Evolutionary conservation across 176 grass and related monocot genomes (phyloP).

Genomic region (Pharus latifolius): DNA sequence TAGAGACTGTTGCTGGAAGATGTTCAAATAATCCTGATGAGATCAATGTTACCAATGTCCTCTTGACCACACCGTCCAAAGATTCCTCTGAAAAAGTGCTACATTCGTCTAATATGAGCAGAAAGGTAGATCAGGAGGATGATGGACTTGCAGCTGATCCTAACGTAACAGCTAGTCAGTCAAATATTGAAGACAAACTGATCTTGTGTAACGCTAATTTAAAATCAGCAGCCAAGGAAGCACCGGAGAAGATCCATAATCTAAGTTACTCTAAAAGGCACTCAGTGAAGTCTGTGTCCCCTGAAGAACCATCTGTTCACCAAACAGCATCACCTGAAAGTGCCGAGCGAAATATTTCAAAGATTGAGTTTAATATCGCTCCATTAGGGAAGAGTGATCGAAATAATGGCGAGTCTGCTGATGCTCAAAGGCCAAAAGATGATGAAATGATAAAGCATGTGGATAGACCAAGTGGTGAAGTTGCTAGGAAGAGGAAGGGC

Average conservation of each 20-base stretch:
- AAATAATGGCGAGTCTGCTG: conserved; percentile 4
- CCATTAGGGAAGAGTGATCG: neutral
- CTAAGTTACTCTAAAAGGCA: conserved; percentile 39
- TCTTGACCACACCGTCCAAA: conserved; percentile 13
- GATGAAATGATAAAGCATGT: conserved; percentile 8
- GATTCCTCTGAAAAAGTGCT: conserved; percentile 12
- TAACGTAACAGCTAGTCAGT: neutral
- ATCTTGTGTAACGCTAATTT: neutral
- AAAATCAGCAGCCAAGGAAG: neutral
- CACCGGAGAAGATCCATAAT: neutral
- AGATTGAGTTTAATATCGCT: conserved; percentile 11
- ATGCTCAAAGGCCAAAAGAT: neutral
- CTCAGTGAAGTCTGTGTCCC: conserved; percentile 32
- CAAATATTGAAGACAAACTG: conserved; percentile 7
- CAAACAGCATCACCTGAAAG: conserved; percentile 1
- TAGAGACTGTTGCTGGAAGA: neutral
- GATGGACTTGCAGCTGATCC: conserved; percentile 2
- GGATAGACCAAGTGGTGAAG: neutral
- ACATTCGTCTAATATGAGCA: neutral
- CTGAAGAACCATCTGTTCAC: conserved; percentile 19
- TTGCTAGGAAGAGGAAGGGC: conserved; percentile 42
- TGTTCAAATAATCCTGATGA: conserved; percentile 9
- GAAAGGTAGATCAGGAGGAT: conserved; percentile 15
- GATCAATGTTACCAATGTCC: conserved; percentile 8
- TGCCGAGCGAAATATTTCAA: conserved; percentile 2